Evolutionary conservation across 768 basidiomycete species (phyloP).

Genomic region (Hypholoma sublateritium): DNA sequence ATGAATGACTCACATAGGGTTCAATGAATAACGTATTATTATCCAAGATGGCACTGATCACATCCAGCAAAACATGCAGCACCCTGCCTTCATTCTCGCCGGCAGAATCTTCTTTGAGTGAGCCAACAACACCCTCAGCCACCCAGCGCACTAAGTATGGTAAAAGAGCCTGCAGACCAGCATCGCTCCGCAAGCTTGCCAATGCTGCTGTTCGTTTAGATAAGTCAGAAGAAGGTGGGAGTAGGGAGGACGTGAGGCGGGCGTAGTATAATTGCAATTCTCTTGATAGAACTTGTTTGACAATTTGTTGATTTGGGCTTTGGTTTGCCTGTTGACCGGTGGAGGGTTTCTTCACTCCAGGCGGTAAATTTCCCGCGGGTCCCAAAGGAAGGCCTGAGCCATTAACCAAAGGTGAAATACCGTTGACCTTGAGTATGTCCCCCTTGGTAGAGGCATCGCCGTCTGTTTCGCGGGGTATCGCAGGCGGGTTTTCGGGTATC

Average conservation of each 20-base stretch:
- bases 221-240: slow-evolving; percentile 67
- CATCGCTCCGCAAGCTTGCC: slow-evolving; percentile 85
- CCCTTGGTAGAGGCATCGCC: slow-evolving; percentile 26
- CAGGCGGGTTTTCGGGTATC: slow-evolving; percentile 95
- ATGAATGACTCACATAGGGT: slow-evolving; percentile 76
- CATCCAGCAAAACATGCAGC: slow-evolving; percentile 82
- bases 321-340: slow-evolving; percentile 25
- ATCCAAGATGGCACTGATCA: slow-evolving; percentile 79
- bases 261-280: slow-evolving; percentile 96
- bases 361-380: slow-evolving; percentile 20
- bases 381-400: slow-evolving; percentile 22
- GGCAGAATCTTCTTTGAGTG: slow-evolving; percentile 55
- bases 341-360: slow-evolving; percentile 32
- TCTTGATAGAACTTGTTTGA: slow-evolving; percentile 89
- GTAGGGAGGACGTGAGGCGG: slow-evolving; percentile 80
- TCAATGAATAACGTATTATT: slow-evolving; percentile 92
- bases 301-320: slow-evolving; percentile 69
- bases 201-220: slow-evolving; percentile 86
- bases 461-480: slow-evolving; percentile 56
- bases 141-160: slow-evolving; percentile 97
- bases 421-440: slow-evolving; percentile 28
- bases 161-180: slow-evolving; percentile 86
- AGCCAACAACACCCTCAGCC: slow-evolving; percentile 78
- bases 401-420: slow-evolving; percentile 21
- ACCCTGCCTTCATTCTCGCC: slow-evolving; percentile 66